Base-by-base conservation (phyloP, 306 rosid genomes). In the Myrica gale region DNA sequence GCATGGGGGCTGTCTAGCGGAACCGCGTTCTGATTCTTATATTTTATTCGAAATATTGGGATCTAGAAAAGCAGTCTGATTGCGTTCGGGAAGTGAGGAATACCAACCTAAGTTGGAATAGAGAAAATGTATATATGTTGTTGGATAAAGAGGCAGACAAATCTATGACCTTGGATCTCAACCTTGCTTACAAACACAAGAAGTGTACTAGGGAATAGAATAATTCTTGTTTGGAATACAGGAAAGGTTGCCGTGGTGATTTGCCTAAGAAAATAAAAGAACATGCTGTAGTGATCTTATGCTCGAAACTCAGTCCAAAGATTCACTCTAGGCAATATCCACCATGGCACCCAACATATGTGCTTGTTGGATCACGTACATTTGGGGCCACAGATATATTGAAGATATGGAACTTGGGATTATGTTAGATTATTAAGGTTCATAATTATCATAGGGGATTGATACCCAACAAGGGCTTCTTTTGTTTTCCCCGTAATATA, bases 201-300 rank as follows among this genome's bases (percentile, higher is more conserved):
- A 74, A 57, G 83, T 80, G 85, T 78, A 72, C 72, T 78, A 76
- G 72, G 73, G 80, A 85, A 77, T 66, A 83, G 89, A 85, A 87
- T 88, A 85, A 71, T 74, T 57, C 55, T 72, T 32, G 79, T 74
- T 32, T 32, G 37, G 37, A 32, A 32, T 32, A 2, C 37, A 32
- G 37, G 37, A 32, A 32, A 32, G 2, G 72, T 84, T 82, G 87
- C 87, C 62, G 76, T 79, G 90, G 9, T 13, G 10, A 51, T 15
- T 10, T 13, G 4, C 55, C 26, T 37, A 20, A 9, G 1, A n/a
- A 32, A 32, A 32, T 3, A 57, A 20, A 57, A 8, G 20, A 81
- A 74, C 74, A 75, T 71, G 78, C 83, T 82, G 87, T 88, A 69
- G 78, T 79, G 90, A 85, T 88, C 90, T 83, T 87, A 85, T 93